Conservation (phyloP, 2,329 filamentous ascomycete genomes). For the Aspergillus sp. region DNA sequence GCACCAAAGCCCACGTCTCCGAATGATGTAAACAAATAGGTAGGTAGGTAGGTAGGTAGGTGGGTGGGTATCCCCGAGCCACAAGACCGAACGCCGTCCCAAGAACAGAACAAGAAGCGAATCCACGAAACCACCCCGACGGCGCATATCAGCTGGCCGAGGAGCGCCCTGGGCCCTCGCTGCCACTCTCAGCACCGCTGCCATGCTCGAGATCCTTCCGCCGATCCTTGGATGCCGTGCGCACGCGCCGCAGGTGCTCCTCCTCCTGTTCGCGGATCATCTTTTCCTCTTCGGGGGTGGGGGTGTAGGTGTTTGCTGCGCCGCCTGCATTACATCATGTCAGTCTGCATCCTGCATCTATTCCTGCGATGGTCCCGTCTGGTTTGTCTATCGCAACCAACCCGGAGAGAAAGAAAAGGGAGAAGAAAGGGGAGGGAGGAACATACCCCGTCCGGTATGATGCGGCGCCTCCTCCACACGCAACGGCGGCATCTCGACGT, state of each 20-base stretch:
- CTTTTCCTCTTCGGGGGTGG: slow-evolving; percentile 24
- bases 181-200: slow-evolving; percentile 7
- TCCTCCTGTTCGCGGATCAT: slow-evolving; percentile 31
- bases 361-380: neutral
- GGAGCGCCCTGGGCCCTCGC: slow-evolving; percentile 5
- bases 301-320: slow-evolving; percentile 34
- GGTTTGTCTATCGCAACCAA: no score
- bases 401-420: neutral
- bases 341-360: neutral
- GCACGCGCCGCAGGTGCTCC: slow-evolving; percentile 29
- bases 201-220: slow-evolving; percentile 13
- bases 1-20: neutral
- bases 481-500: slow-evolving; percentile 62
- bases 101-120: neutral
- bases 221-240: slow-evolving; percentile 20
- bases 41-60: no score
- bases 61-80: neutral
- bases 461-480: slow-evolving; percentile 38
- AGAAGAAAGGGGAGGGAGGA: neutral
- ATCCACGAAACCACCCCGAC: neutral
- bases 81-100: neutral
- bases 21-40: no score
- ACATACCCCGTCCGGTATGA: slow-evolving; percentile 44
- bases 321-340: slow-evolving; percentile 25
- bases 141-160: slow-evolving; percentile 6